Base-by-base conservation (phyloP, 345 rosid genomes). In the Aegle marmelos region DNA sequence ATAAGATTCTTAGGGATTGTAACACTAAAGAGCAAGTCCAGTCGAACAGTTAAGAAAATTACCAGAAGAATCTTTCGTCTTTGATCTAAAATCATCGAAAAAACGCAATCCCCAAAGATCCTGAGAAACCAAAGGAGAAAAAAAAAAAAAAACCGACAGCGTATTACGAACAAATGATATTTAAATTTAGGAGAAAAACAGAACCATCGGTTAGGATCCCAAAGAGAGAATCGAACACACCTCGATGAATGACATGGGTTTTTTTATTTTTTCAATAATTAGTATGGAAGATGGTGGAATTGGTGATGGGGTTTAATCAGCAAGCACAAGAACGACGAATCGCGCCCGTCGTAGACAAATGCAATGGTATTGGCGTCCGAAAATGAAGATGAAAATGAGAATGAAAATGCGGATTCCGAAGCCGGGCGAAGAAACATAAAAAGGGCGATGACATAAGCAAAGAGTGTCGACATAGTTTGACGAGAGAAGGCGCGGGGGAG, bases 11-110 rank as follows among this genome's bases (percentile, higher is more conserved):
- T 16, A 30, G 25, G 4, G 9, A 61, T 48, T 21, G 7, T 1
- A 28, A 16, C 6, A 8, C 37, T 7, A 5, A 21, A 41, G 6
- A 16, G 24, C 28, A 61, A 45, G 25, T 58, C 2, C 10, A 33
- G n/a, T 45, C 45, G 10, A 19, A 59, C 9, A 7, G 37, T 3
- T 72, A 45, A 72, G 67, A 56, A 76, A 68, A 76, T 45, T 83
- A 88, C 91, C 93, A 30, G 90, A 79, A 71, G 86, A 78, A 31
- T 56, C 63, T 19, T 11, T 76, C 62, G 89, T 16, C 63, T 84
- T 80, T 62, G 89, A 80, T 86, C 83, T 57, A 62, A 84, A 80
- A 33, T 71, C 82, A 81, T 83, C 74, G 14, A 83, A 75, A 73
- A 62, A 70, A 68, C 79, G 64, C 79, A 81, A 68, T 73, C 72